A percentile compares a stretch with the other conserved stretches of the same genome.
Evolutionary conservation across 768 basidiomycete species (phyloP).

Genomic region (Harrya chromipes): DNA sequence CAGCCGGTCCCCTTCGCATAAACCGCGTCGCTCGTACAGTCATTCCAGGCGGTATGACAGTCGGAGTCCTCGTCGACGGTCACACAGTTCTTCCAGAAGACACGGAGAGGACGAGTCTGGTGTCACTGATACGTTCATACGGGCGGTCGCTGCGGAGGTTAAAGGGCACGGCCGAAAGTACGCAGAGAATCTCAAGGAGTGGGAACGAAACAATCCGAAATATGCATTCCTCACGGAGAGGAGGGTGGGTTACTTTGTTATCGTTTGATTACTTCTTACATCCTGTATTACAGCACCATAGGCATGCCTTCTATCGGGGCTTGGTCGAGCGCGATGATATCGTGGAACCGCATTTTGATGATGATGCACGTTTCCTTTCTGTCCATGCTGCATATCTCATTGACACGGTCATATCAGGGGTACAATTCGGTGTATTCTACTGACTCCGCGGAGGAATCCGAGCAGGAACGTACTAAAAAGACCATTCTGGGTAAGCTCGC

Average conservation of each 20-base stretch:
- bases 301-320: constrained; percentile 68
- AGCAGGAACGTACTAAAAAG: constrained; percentile 78
- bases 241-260: constrained; percentile 40
- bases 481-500: constrained; percentile 76
- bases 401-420: constrained; percentile 47
- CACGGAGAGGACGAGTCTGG: constrained; percentile 52
- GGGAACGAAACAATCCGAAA: constrained; percentile 78
- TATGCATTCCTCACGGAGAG: constrained; percentile 70
- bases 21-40: constrained; percentile 48
- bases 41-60: constrained; percentile 41
- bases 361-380: constrained; percentile 52
- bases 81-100: constrained; percentile 29
- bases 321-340: constrained; percentile 56
- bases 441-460: constrained; percentile 93
- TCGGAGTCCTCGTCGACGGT: constrained; percentile 48
- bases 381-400: neutral
- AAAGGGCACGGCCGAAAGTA: constrained; percentile 77
- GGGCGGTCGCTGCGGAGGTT: constrained; percentile 82
- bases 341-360: constrained; percentile 72
- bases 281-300: constrained; percentile 51
- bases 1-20: constrained; percentile 38
- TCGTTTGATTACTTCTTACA: constrained; percentile 3
- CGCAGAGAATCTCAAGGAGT: constrained; percentile 67
- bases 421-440: constrained; percentile 88
- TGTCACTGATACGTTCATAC: constrained; percentile 82